Evolutionary conservation across 306 rosid species (phyloP).

Genomic region (Biancaea sappan): DNA sequence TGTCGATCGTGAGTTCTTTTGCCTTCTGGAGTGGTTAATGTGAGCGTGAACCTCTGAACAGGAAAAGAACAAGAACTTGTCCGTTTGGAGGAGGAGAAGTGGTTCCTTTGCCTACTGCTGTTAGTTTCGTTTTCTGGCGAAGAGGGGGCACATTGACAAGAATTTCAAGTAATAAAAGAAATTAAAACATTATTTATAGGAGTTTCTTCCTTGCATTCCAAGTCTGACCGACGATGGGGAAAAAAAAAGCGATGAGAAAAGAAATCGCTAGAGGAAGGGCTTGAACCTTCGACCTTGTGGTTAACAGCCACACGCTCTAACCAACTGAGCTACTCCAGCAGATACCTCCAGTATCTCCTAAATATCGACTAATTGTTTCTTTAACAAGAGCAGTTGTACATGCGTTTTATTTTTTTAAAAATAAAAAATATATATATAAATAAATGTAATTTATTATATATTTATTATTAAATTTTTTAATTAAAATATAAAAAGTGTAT

Average conservation of each 20-base stretch:
- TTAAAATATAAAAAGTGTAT: too few species aligned
- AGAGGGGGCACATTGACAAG: too few species aligned
- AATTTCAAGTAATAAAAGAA: background rate
- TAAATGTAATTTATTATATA: too few species aligned
- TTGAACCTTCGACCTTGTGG: constrained; percentile 38
- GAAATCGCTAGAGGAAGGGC: constrained; percentile 22
- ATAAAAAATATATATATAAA: too few species aligned
- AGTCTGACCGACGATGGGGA: too few species aligned
- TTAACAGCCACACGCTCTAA: constrained; percentile 41
- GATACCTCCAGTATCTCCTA: too few species aligned
- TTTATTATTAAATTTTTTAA: too few species aligned
- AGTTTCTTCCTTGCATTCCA: constrained; percentile 36
- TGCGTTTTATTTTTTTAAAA: too few species aligned
- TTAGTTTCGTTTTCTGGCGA: too few species aligned
- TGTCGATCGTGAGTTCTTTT: background rate
- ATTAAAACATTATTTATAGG: background rate
- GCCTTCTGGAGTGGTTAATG: background rate
- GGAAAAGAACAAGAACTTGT: background rate
- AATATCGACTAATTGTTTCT: too few species aligned
- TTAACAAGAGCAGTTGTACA: too few species aligned
- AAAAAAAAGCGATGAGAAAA: too few species aligned
- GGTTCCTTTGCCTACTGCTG: background rate
- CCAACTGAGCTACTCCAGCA: constrained; percentile 27
- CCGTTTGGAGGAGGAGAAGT: background rate
- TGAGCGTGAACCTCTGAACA: background rate